Conservation (phyloP, 164 flowering plant species). For the Chimonanthus praecox region DNA sequence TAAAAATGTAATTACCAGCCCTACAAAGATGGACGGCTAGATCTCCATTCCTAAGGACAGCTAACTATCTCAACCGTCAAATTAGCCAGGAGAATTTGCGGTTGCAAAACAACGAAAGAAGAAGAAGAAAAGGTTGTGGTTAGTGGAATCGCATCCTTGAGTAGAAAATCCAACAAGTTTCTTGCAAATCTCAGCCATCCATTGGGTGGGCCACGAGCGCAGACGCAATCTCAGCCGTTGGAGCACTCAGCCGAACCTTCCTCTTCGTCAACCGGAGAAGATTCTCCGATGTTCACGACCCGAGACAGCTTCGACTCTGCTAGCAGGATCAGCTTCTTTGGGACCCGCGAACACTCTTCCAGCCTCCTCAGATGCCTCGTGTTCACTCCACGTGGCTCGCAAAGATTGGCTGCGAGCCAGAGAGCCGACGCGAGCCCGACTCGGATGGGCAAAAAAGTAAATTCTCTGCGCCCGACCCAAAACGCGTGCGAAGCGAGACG, state of each 20-base stretch:
- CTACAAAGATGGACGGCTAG: no score
- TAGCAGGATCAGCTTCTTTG: slow-evolving; percentile 39
- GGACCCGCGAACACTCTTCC: slow-evolving; percentile 50
- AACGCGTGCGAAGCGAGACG: neutral
- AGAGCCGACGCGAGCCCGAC: slow-evolving; percentile 39
- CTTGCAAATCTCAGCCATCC: no score
- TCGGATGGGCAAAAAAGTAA: slow-evolving; percentile 29
- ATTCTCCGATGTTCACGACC: slow-evolving; percentile 8
- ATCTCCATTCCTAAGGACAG: no score
- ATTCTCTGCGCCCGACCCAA: slow-evolving; percentile 12
- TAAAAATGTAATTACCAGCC: no score
- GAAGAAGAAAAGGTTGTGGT: no score
- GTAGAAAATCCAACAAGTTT: no score
- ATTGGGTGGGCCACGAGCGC: no score
- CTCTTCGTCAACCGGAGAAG: slow-evolving; percentile 5
- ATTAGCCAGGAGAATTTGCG: no score
- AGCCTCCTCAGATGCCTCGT: slow-evolving; percentile 34
- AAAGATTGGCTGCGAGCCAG: slow-evolving; percentile 35
- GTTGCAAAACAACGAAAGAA: no score
- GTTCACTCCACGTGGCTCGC: slow-evolving; percentile 8
- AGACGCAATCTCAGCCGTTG: neutral
- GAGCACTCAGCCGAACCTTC: slow-evolving; percentile 45
- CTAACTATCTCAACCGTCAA: no score
- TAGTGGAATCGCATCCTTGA: no score
- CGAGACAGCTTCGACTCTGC: slow-evolving; percentile 35